Base-by-base conservation (phyloP, 208 protist species). In the Leishmania lainsoni region DNA sequence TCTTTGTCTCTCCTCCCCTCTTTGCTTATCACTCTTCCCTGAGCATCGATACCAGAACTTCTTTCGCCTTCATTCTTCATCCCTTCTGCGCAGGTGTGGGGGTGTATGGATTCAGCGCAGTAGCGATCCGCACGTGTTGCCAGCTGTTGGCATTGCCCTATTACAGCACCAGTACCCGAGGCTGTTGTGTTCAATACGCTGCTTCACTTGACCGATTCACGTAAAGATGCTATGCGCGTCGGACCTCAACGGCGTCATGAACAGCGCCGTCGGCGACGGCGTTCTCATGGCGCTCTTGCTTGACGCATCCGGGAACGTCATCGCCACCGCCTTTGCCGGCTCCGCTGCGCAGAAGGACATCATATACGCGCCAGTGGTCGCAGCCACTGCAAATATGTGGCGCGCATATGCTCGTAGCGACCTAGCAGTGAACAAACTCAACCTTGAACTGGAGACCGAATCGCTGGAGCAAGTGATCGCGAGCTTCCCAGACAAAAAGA, bases 391-490 rank as follows among this genome's bases (percentile, higher is more conserved):
- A 20, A 98, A 96, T 80, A 86, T 95, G 72, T 96, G 93, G 93
- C 92, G 93, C 39, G 88, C 87, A 22, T 96, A 93, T 83, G 91
- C 87, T 10, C 78, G 61, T 29, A 92, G 83, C 49, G 90, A 94
- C 52, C 77, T 96, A 48, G 72, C 88, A 12, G 86, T 88, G 74
- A 96, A 95, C 76, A 90, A 91, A 76, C 54, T 92, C 12, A 94
- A 81, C 75, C 76, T 90, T 20, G 77, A 93, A 68, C 71, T 89
- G 16, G 93, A 96, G 80, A 54, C 79, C 1, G 87, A 96, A 35
- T 83, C 94, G 56, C 83, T 96, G 35, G 93, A 98, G 85, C 90
- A 94, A 70, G 87, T 96, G 42, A 78, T 98, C 5, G 80, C 94
- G 2, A 85, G 91, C 61, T 90, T 96, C 48, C 85, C 85, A 2